phyloP scores from a whole-genome alignment of 805 yeast species.

The Candida chilensis region DNA sequence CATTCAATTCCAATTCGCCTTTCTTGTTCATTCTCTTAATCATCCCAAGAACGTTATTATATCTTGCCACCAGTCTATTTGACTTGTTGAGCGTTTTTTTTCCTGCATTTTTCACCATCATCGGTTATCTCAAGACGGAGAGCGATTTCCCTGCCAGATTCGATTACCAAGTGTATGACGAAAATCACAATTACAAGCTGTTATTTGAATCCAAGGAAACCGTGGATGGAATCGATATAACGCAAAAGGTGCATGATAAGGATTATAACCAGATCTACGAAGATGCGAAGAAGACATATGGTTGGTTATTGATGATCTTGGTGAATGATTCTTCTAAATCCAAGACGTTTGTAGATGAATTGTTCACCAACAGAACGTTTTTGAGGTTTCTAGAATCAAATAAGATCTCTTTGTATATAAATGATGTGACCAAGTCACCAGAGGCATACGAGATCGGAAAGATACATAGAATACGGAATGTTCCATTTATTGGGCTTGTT shows the following conservation, averaged over 20 bases:
- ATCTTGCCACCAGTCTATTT: constrained; percentile 25
- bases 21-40: constrained; percentile 42
- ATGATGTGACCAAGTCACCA: constrained; percentile 19
- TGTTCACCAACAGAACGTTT: constrained; percentile 7
- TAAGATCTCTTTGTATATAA: constrained; percentile 12
- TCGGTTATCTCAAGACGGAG: constrained; percentile 3
- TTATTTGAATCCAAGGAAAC: no score
- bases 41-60: constrained; percentile 42
- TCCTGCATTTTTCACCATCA: not conserved
- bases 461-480: constrained; percentile 15
- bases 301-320: constrained; percentile 23
- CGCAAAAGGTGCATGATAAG: constrained; percentile 6
- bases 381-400: constrained; percentile 17
- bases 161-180: constrained; percentile 15
- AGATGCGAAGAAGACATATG: constrained; percentile 14
- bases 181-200: no score
- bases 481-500: constrained; percentile 26
- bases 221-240: constrained; percentile 1
- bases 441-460: constrained; percentile 27
- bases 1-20: constrained; percentile 14
- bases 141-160: constrained; percentile 15
- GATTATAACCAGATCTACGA: constrained; percentile 21
- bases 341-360: constrained; percentile 7
- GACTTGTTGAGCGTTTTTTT: constrained; percentile 13
- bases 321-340: constrained; percentile 14